Base-by-base conservation (phyloP, 2,329 filamentous ascomycete species). In the Fusarium guadeloupense region DNA sequence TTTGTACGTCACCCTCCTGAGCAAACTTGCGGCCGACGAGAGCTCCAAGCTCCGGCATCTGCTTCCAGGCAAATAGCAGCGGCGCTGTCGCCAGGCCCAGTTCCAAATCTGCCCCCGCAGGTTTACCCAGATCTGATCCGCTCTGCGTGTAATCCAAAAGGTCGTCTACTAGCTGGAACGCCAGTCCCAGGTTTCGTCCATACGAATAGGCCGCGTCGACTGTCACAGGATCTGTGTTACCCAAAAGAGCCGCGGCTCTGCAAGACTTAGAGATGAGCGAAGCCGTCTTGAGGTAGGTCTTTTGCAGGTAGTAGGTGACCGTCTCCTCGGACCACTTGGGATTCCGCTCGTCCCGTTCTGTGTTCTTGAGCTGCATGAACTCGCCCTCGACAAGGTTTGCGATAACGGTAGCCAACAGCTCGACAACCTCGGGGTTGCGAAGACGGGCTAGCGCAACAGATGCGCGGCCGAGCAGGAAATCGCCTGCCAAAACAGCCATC, bases 311-410 rank as follows among this genome's bases (percentile, higher is more conserved):
- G 78, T 99, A 98, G 21, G 87, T 85, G 59, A 99, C 85, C 2
- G 93, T 91, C 47, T 97, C 91, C 71, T 97, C 92, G 2, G 90
- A 95, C 85, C 91, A 98, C 9, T 84, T 80, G 1, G 94, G 94
- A 67, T 91, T 89, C 64, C 85, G 83, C 81, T 98, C 94, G 74
- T 97, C 94, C 64, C 86, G 83, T 39, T 91, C 91, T 2, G 95
- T 98, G 77, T 99, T 99, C 80, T 97, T 96, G 69, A 99, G 82
- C 81, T 99, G 95, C 95, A 99, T 99, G 80, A 99, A 98, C 77
- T 99, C 95, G 72, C 95, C 95, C 79, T 99, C 95, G 17, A 99
- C 93, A 21, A 99, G 82, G 75, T 99, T 99, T 38, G 95, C 94
- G 68, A 99, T 98, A 35, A 98, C 95, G 1, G 94, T 98, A 5